A percentile compares a stretch with the other conserved stretches of the same genome.
These are phyloP conservation scores for Phytophthora tubulina DNA, from an alignment of 352 stramenopile genomes.

Conservation along the genomic window DNA sequence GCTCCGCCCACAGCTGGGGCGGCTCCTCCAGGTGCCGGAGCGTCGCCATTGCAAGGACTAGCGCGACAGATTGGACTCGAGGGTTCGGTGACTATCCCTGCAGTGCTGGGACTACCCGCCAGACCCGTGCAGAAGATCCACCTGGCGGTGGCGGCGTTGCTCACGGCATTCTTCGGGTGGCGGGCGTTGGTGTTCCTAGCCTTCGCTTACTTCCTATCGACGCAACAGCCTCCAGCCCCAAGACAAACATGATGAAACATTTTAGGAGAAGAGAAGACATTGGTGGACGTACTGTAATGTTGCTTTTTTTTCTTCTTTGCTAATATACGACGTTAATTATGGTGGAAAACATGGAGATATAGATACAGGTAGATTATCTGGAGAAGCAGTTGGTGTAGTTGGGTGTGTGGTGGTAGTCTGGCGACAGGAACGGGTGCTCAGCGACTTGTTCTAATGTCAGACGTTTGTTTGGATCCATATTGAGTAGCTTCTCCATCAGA, in stretches of 20 bases:
- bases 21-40: slow-evolving; percentile 13
- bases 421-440: slow-evolving; percentile 46
- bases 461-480: slow-evolving; percentile 40
- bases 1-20: slow-evolving; percentile 12
- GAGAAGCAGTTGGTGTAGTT: slow-evolving; percentile 19
- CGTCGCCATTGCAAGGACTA: slow-evolving; percentile 60
- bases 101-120: slow-evolving; percentile 61
- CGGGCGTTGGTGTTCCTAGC: slow-evolving; percentile 75
- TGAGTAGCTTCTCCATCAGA: slow-evolving; percentile 44
- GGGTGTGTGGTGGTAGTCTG: slow-evolving; percentile 1
- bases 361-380: slow-evolving; percentile 9
- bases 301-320: slow-evolving; percentile 13
- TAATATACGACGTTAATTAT: slow-evolving; percentile 44
- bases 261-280: slow-evolving; percentile 2
- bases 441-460: slow-evolving; percentile 54
- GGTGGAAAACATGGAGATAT: neutral
- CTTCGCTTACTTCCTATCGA: slow-evolving; percentile 73
- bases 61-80: slow-evolving; percentile 67
- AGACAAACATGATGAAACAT: slow-evolving; percentile 27
- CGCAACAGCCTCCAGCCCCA: slow-evolving; percentile 46
- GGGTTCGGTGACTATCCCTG: slow-evolving; percentile 68
- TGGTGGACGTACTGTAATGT: neutral
- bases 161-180: slow-evolving; percentile 75
- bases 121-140: slow-evolving; percentile 78
- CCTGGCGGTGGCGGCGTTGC: slow-evolving; percentile 61